phyloP scores from a whole-genome alignment of 1,139 yeast genomes.

The Debaryomyces coudertii region DNA sequence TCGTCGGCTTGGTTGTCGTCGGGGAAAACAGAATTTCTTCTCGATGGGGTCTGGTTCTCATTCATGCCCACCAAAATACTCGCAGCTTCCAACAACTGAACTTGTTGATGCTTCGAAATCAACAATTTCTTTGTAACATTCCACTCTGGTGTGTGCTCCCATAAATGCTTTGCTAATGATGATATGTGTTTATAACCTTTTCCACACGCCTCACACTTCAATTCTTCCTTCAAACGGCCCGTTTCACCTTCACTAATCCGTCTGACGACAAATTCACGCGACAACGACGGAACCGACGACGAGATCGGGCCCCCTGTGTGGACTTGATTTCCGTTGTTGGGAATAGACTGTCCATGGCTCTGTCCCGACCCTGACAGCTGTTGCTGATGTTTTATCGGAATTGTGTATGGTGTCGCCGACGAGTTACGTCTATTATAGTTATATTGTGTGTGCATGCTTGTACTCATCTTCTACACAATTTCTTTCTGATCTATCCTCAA shows the following conservation, averaged over 20 bases:
- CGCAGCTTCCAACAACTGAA: slow-evolving; percentile 85
- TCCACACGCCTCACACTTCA: slow-evolving; percentile 88
- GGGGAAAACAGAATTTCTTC: slow-evolving; percentile 20
- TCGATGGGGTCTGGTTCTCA: slow-evolving; percentile 35
- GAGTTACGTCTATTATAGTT: slow-evolving; percentile 40
- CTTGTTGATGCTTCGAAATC: slow-evolving; percentile 90
- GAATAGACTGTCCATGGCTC: slow-evolving; percentile 4
- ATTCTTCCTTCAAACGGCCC: slow-evolving; percentile 78
- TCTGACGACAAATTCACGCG: slow-evolving; percentile 78
- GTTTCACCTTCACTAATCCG: slow-evolving; percentile 86
- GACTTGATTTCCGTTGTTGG: background rate
- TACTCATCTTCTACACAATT: slow-evolving; percentile 23
- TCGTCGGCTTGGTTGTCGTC: slow-evolving; percentile 15
- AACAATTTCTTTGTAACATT: slow-evolving; percentile 77
- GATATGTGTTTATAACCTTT: slow-evolving; percentile 87
- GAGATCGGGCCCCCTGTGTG: slow-evolving; percentile 23
- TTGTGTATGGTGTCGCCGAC: slow-evolving; percentile 36
- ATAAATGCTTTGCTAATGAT: slow-evolving; percentile 70
- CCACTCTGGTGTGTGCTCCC: slow-evolving; percentile 94
- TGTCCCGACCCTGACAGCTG: slow-evolving; percentile 7
- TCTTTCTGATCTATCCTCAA: background rate
- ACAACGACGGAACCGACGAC: slow-evolving; percentile 51
- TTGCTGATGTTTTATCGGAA: slow-evolving; percentile 35
- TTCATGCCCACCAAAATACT: slow-evolving; percentile 83
- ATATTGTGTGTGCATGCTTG: slow-evolving; percentile 33